Base-by-base conservation (phyloP, 257 asterid genomes). In the Linaria vulgaris region DNA sequence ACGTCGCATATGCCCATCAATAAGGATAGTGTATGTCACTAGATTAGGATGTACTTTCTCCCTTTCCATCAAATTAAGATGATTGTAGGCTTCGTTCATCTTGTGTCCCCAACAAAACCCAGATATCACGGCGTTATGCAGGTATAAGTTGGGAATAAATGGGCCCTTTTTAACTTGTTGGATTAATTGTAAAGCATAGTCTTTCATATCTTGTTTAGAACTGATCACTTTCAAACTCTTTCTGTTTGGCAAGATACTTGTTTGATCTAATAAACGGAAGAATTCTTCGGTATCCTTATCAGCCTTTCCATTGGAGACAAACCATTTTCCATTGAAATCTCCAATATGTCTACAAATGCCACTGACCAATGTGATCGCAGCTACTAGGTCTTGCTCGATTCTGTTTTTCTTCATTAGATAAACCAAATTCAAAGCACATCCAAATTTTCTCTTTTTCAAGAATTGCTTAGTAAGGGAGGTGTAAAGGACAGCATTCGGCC, bases 1-100 rank as follows among this genome's bases (percentile, higher is more conserved):
- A 45, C 41, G 27, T 47, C 72, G 75, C 45, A 79, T 53, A 62
- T 80, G 84, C 44, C 87, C 85, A 46, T 75, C 82, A 51, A 83
- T 80, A 30, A 83, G 81, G 70, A 83, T 76, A 23, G 83, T 83
- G 74, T 74, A 83, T 23, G 90, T 83, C 58, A 85, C 94, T n/a
- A 59, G 59, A 80, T 85, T 85, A 27, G 88, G 90, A 34, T 38
- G 53, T 72, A 85, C n/a, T 24, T 86, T 80, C 27, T 78, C 80
- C 10, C 59, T 60, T 67, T 61, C 69, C 86, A 83, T 85, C 45
- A 27, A 50, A 47, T 59, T 56, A 49, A 83, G 77, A 74, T 80
- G 79, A 58, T 59, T 64, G 43, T 76, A 69, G 17, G 94, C 94
- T 37, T 79, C 85, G 17, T 71, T 31, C 88, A 79, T 78, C 63